Base-by-base conservation (phyloP, 169 alveolate species). In the Plasmodium billcollinsi region DNA sequence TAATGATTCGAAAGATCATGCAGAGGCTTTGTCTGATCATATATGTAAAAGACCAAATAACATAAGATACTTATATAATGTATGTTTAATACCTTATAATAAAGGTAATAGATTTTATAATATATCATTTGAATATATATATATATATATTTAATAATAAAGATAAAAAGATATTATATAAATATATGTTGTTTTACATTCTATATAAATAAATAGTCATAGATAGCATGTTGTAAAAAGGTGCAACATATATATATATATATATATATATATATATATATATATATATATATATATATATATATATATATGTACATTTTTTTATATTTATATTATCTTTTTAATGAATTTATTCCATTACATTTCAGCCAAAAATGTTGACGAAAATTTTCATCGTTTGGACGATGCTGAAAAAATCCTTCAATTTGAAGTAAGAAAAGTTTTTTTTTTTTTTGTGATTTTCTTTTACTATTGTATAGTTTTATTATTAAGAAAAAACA, bases 1-100 rank as follows among this genome's bases (percentile, higher is more conserved):
- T 29, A 93, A 92, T 47, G 97, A 94, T 59, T 78, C 95, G 0
- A 63, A 52, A 50, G 97, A 90, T 43, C 96, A 94, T 63, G 97
- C 96, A 45, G 93, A 92, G 59, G 96, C 93, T 52, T 71, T 94
- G 15, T 95, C 90, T 29, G 80, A 72, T 3, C 88, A 94, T 29
- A 94, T 94, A 26, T 54, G 67, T 56, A 74, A 76, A 21, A 75
- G 97, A 54, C 96, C 96, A 18, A 83, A 61, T 12, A 92, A 80
- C 18, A 67, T 92, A n/a, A 73, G 88, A 43, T 92, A 94, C 54
- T 75, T 95, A 20, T 95, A 95, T 54, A 95, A 94, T 59, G 96
- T 94, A 21, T 86, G 93, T 47, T 62, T 92, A 24, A 88, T 93
- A 29, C 95, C 96, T 1, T 93, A 93, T 63, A 94, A 94, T 65